Base-by-base conservation (phyloP, 2,329 filamentous ascomycete species). In the Tolypocladium endophyticum region DNA sequence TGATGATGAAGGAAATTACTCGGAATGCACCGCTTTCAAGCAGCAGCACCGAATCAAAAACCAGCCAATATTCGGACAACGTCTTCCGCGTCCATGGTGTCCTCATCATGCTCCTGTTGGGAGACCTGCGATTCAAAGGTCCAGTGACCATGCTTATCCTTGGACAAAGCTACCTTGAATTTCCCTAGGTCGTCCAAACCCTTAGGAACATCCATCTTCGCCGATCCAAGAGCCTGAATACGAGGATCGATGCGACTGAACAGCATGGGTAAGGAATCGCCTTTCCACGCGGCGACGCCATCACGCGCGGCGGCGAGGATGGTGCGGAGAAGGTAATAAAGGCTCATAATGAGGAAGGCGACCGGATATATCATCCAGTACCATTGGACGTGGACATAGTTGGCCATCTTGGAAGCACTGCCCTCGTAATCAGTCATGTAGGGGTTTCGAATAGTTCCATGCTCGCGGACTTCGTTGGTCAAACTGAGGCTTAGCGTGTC, bases 201-300 rank as follows among this genome's bases (percentile, higher is more conserved):
- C 30, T 70, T 67, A 2, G 73, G 73, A 9, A 70, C 61, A 59
- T 76, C 69, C 72, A 75, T 74, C 20, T 66, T 71, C 47, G 72
- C 64, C 0, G 61, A 57, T 6, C 73, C 70, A 16, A 66, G 66
- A 3, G 61, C 65, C 23, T 72, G 67, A 38, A 75, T 73, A 33
- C 65, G 65, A 7, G 65, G 64, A 50, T 75, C 70, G 23, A 76
- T 71, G 8, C 68, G 68, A 55, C 70, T 73, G 57, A 76, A 76
- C 11, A 75, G 61, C 72, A 76, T 73, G 1, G 73, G 73, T 58
- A 76, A 61, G 16, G 71, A 73, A 53, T 72, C 70, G 25, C 69
- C 66, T 58, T 76, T 76, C 73, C 73, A 75, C 5, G 70, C 71
- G 30, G 68, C 71, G 6, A 76, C 69, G 3, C 67, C 69, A 59